phyloP scores from a whole-genome alignment of 768 basidiomycete species.

The Termitomyces sp. region DNA sequence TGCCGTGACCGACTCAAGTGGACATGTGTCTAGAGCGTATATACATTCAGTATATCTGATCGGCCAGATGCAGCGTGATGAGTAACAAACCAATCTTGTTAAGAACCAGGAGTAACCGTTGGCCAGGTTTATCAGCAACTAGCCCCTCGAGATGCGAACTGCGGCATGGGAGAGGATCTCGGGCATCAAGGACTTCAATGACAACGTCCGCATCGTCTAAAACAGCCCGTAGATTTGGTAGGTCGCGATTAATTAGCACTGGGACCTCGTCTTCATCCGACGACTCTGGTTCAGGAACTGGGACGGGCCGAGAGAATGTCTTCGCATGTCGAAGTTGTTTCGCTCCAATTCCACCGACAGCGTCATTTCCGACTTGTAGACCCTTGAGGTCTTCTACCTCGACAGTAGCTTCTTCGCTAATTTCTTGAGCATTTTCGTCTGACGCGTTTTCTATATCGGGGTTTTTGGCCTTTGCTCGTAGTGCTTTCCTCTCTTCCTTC shows the following conservation, averaged over 20 bases:
- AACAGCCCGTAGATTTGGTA: conserved; percentile 62
- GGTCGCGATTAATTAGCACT: conserved; percentile 56
- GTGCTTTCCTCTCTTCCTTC: conserved; percentile 62
- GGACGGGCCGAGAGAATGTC: conserved; percentile 26
- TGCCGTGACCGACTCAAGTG: conserved; percentile 66
- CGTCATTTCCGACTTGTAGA: conserved; percentile 50
- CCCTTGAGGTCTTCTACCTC: conserved; percentile 24
- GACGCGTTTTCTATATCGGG: not conserved
- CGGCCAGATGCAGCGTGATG: not conserved
- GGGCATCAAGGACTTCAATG: conserved; percentile 77
- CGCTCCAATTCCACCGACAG: conserved; percentile 43
- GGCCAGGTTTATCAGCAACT: conserved; percentile 34
- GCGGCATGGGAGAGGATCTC: conserved; percentile 75
- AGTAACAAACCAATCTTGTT: conserved; percentile 81
- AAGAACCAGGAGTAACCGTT: conserved; percentile 62
- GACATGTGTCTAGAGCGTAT: conserved; percentile 60
- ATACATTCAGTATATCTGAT: not conserved
- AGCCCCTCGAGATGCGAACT: conserved; percentile 62
- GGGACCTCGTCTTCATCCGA: conserved; percentile 56
- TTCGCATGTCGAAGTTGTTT: conserved; percentile 33
- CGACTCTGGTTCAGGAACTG: conserved; percentile 26
- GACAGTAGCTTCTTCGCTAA: conserved; percentile 24
- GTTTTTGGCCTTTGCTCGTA: conserved; percentile 17
- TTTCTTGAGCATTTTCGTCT: conserved; percentile 13
- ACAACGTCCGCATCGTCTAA: conserved; percentile 77